Percentiles rank a stretch among this genome's conserved stretches.
These are phyloP conservation scores for Aspergillus spinulosporus DNA, from an alignment of 2,329 filamentous ascomycete genomes.

Conservation along the genomic window DNA sequence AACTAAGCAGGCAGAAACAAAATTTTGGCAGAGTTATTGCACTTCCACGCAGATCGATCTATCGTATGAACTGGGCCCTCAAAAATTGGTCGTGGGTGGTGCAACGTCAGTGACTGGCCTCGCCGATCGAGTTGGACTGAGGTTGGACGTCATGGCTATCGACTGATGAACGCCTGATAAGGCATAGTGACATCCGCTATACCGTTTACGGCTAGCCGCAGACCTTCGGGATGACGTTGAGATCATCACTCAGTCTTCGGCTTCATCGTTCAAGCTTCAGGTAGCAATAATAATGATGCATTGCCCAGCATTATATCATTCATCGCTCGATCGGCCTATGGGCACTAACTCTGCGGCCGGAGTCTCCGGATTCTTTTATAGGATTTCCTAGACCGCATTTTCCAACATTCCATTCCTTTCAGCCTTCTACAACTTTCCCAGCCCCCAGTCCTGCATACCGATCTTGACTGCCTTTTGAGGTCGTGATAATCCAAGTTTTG, in stretches of 20 bases:
- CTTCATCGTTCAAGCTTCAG: constrained; percentile 9
- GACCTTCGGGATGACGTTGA: constrained; percentile 38
- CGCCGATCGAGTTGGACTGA: constrained; percentile 17
- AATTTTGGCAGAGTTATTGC: constrained; percentile 16
- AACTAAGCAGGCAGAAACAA: constrained; percentile 15
- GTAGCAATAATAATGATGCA: constrained; percentile 18
- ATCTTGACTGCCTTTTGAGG: constrained; percentile 9
- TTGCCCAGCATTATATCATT: constrained; percentile 31
- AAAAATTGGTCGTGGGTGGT: constrained; percentile 23
- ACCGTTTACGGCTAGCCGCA: constrained; percentile 24
- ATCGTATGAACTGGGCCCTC: constrained; percentile 7
- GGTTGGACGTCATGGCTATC: constrained; percentile 33
- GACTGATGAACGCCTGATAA: constrained; percentile 17
- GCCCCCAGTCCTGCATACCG: constrained; percentile 4
- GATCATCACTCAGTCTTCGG: constrained; percentile 22
- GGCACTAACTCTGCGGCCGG: constrained; percentile 19
- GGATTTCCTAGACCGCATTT: constrained; percentile 7
- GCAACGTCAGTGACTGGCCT: constrained; percentile 30
- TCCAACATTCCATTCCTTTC: constrained; percentile 8
- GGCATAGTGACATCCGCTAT: constrained; percentile 26
- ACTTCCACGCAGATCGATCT: constrained; percentile 26
- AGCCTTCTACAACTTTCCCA: constrained; percentile 8
- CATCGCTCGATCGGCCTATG: constrained; percentile 17
- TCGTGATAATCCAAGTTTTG: constrained; percentile 10
- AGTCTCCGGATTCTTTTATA: constrained; percentile 27